Evolutionary conservation across 306 rosid genomes (phyloP), one percentile per base, ranked within the genome.

Genomic region (Styphnolobium japonicum): DNA sequence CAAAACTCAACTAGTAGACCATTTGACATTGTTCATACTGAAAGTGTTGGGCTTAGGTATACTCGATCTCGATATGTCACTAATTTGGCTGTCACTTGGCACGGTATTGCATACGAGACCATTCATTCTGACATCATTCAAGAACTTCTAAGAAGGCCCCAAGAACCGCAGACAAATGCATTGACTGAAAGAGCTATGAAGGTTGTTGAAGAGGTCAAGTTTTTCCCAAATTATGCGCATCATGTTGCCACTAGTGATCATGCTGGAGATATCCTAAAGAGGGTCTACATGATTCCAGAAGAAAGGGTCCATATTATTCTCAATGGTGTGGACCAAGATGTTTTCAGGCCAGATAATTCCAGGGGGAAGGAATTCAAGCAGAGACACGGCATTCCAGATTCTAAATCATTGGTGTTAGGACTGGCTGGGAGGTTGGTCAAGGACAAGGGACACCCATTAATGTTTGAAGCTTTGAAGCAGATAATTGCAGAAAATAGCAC

Each of bases 181-280:
- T 51, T 89, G 83, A 31, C 76, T 22, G 89, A 86, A 73, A 83
- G 91, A 83, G 62, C 62, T 11, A 61, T 21, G n/a, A 92, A 89
- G 83, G 92, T 89, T 42, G 88, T 89, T 21, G 85, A 84, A 75
- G 88, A 85, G 71, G 83, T 82, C 1, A 82, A 82, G 62, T 86
- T 92, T 79, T 92, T 92, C 79, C 86, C 86, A 12, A 80, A 66
- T 15, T 92, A 89, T 34, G 89, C 93, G 2, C 95, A 89, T 55
- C 91, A 92, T 57, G 92, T 92, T 9, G 93, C 95, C 6, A 92
- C 95, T 21, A 81, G 97, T 80, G 89, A 90, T 82, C 95, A 89
- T 61, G 90, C 85, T 10, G 97, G 93, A 25, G 97, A 92, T 62
- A 79, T 92, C 66, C 81, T 87, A 34, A 86, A 87, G 70, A 87